Base-by-base conservation (phyloP, 2,329 filamentous ascomycete species). In the Pseudogymnoascus sp. region DNA sequence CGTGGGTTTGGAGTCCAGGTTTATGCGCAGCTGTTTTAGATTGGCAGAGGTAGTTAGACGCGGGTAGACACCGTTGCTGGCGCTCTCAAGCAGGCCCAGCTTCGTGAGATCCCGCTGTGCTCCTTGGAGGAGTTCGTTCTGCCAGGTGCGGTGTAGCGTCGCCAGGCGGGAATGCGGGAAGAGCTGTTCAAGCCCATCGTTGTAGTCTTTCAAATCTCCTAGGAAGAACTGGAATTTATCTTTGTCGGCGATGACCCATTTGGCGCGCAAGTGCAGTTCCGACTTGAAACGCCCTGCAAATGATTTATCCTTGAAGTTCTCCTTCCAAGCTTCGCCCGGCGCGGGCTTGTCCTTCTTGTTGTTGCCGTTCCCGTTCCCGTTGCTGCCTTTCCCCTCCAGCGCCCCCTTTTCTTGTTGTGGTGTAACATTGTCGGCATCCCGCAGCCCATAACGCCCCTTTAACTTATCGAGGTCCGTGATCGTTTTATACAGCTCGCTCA, bases 201-300 rank as follows among this genome's bases (percentile, higher is more conserved):
- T 80, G 69, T 77, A 79, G 69, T 79, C 78, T 75, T 77, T 76
- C 53, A 79, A 67, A 65, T 80, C 77, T 23, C 67, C 70, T 3
- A 80, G 67, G 2, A 80, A 68, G 10, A 69, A 71, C 23, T 69
- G 73, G 50, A 80, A 80, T 67, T 80, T 79, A 44, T 78, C 77
- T 69, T 78, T 79, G 69, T 79, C 78, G 73, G 67, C 74, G 69
- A 80, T 78, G 46, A 79, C 77, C 78, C 77, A 79, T 66, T 74
- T 78, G 0, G 76, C 75, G 42, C 75, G 71, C 63, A 77, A 64
- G 53, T 68, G 64, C 21, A 69, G 53, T 29, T 69, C 60, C 61
- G 65, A 40, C 63, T 67, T 44, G 63, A 50, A 19, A 62, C 61
- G 63, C 64, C 29, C 10, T 13, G 11, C 21, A 23, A 40, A 56